Evolutionary conservation across 768 basidiomycete species (phyloP).

Genomic region (Boletus eberwhitei): DNA sequence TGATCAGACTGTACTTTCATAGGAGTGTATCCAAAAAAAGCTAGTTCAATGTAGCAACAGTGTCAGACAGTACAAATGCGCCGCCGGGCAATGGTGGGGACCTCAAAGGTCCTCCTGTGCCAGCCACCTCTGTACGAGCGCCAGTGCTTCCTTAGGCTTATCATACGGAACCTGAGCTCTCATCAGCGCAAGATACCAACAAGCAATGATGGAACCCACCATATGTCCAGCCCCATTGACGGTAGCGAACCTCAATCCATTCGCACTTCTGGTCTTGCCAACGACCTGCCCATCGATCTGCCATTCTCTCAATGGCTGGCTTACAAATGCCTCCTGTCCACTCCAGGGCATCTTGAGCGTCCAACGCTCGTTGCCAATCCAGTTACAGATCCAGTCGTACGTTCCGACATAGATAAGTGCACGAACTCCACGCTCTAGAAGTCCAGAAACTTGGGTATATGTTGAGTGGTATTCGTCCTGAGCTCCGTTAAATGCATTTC

Average conservation of each 20-base stretch:
- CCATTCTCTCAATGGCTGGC: slow-evolving; percentile 58
- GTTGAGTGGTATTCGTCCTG: slow-evolving; percentile 39
- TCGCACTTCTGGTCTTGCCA: slow-evolving; percentile 53
- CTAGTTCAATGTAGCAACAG: not conserved
- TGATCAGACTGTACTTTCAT: too few species aligned
- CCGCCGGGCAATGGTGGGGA: too few species aligned
- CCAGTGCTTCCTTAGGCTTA: slow-evolving; percentile 53
- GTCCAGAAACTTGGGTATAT: slow-evolving; percentile 38
- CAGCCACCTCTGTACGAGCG: slow-evolving; percentile 49
- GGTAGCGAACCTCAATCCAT: slow-evolving; percentile 66
- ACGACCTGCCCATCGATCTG: slow-evolving; percentile 43
- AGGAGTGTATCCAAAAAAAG: not conserved
- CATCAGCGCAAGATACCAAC: slow-evolving; percentile 1
- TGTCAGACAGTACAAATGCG: not conserved
- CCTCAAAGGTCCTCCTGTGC: slow-evolving; percentile 25
- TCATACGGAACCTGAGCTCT: slow-evolving; percentile 54
- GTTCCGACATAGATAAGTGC: slow-evolving; percentile 73
- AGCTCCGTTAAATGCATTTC: slow-evolving; percentile 41
- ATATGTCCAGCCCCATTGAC: slow-evolving; percentile 73
- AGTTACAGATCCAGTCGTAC: slow-evolving; percentile 80
- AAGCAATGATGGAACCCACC: slow-evolving; percentile 37
- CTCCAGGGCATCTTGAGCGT: slow-evolving; percentile 72
- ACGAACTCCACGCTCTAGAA: slow-evolving; percentile 74
- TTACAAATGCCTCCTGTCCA: slow-evolving; percentile 50
- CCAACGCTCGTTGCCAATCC: slow-evolving; percentile 76